Conservation (phyloP, 495 filamentous ascomycete genomes). For the Talaromyces liani region DNA sequence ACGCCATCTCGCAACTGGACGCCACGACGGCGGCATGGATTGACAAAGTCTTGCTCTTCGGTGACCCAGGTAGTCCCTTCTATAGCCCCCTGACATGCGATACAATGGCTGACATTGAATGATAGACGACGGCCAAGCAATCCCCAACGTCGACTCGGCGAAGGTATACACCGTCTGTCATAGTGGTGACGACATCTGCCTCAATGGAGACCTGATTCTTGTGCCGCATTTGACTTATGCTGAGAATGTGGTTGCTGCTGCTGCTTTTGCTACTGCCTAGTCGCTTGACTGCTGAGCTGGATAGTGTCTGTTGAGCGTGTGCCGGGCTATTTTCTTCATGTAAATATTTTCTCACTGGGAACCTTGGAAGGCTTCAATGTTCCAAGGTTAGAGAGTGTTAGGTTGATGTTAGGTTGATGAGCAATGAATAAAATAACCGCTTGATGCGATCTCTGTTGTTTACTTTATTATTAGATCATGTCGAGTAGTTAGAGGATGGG, state of each 20-base stretch:
- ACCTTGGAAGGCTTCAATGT: no score
- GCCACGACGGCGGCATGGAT: slow-evolving; percentile 15
- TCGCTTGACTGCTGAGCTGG: background rate
- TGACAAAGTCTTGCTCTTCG: slow-evolving; percentile 26
- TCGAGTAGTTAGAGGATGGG: no score
- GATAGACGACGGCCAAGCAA: slow-evolving; percentile 18
- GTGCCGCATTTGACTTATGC: slow-evolving; percentile 22
- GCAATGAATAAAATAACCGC: background rate
- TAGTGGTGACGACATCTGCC: slow-evolving; percentile 26
- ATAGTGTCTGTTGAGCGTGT: background rate
- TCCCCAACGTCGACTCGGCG: slow-evolving; percentile 15
- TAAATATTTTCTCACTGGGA: background rate
- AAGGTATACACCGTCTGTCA: slow-evolving; percentile 27
- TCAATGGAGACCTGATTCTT: slow-evolving; percentile 19
- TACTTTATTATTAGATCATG: no score
- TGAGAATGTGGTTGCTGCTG: slow-evolving; percentile 11
- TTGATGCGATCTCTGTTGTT: background rate
- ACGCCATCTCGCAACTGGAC: slow-evolving; percentile 19
- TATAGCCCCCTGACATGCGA: background rate
- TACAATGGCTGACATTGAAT: background rate
- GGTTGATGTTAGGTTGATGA: background rate
- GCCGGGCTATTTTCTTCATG: background rate
- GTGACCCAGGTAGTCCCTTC: slow-evolving; percentile 18
- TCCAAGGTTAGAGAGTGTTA: background rate
- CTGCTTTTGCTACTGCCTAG: slow-evolving; percentile 10